These are phyloP conservation scores for Darksidea phi DNA, from an alignment of 495 filamentous ascomycete genomes.

Conservation along the genomic window DNA sequence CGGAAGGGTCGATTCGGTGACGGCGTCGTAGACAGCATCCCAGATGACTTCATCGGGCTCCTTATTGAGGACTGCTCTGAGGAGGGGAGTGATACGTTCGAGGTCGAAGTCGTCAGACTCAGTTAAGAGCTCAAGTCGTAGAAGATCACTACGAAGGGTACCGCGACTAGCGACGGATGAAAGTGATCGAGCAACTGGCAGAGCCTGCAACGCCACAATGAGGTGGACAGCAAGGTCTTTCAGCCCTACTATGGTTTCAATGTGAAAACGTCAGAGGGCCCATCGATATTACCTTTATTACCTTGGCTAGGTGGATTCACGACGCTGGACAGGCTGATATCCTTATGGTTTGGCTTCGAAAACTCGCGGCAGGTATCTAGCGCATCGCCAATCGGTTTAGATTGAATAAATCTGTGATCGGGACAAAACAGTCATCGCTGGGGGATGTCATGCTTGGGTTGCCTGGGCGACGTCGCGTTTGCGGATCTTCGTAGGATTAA, in stretches of 20 bases:
- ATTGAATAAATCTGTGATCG: neutral
- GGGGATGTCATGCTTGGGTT: too few relatives aligned
- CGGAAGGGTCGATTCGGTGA: conserved; percentile 5
- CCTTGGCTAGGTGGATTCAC: neutral
- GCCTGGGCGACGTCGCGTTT: too few relatives aligned
- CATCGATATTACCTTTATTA: neutral
- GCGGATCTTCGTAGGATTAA: too few relatives aligned
- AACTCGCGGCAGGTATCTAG: conserved; percentile 3
- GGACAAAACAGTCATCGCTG: too few relatives aligned
- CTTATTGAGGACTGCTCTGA: conserved; percentile 28
- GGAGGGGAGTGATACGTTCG: conserved; percentile 41
- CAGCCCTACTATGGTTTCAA: neutral
- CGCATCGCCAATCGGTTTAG: conserved; percentile 4
- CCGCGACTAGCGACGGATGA: neutral
- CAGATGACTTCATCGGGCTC: conserved; percentile 20
- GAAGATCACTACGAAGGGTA: conserved; percentile 10
- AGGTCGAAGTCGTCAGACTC: conserved; percentile 41
- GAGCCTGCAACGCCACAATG: conserved; percentile 3
- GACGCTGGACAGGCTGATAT: neutral
- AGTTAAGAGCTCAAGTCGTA: conserved; percentile 31
- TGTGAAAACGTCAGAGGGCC: neutral
- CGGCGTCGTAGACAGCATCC: conserved; percentile 12
- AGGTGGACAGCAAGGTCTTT: conserved; percentile 8
- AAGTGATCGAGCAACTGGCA: neutral
- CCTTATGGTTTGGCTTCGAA: conserved; percentile 3